Percentiles rank a stretch among this genome's conserved stretches.
Evolutionary conservation across 2,329 filamentous ascomycete species (phyloP).

Genomic region (Aspergillus fischeri): DNA sequence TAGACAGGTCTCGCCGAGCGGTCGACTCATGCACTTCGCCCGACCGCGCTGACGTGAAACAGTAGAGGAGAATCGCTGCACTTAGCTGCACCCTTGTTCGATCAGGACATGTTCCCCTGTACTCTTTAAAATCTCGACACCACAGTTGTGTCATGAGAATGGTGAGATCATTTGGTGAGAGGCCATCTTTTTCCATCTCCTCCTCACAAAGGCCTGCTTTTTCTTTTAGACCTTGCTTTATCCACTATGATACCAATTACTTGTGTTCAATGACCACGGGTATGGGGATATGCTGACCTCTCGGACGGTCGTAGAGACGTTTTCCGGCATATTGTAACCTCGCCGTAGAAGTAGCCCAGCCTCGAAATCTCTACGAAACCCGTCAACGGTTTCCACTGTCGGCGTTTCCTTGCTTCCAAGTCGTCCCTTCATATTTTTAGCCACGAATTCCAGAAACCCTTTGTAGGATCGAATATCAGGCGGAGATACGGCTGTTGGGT

Average conservation of each 20-base stretch:
- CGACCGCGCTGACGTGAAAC: slow-evolving; percentile 11
- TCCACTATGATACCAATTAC: not conserved
- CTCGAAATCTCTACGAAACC: slow-evolving; percentile 2
- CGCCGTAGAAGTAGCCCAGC: not conserved
- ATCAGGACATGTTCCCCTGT: slow-evolving; percentile 8
- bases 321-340: slow-evolving; percentile 1
- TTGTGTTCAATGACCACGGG: not conserved
- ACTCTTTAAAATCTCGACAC: slow-evolving; percentile 15
- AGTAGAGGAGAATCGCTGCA: slow-evolving; percentile 14
- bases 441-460: slow-evolving; percentile 5
- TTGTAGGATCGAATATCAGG: slow-evolving; percentile 7
- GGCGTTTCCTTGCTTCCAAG: not conserved
- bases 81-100: slow-evolving; percentile 10
- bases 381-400: not conserved
- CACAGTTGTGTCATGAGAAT: slow-evolving; percentile 16
- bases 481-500: slow-evolving; percentile 3
- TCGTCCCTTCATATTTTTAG: slow-evolving; percentile 3
- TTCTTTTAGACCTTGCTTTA: slow-evolving; percentile 1
- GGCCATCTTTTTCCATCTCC: slow-evolving; percentile 13
- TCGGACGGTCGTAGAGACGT: not conserved
- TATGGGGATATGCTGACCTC: not conserved
- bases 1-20: slow-evolving; percentile 1
- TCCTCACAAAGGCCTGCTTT: slow-evolving; percentile 1
- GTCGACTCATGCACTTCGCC: slow-evolving; percentile 15
- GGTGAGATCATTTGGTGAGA: slow-evolving; percentile 15